Evolutionary conservation across 2,329 filamentous ascomycete species (phyloP).

Genomic region (Pseudovirgaria hyperparasitica): DNA sequence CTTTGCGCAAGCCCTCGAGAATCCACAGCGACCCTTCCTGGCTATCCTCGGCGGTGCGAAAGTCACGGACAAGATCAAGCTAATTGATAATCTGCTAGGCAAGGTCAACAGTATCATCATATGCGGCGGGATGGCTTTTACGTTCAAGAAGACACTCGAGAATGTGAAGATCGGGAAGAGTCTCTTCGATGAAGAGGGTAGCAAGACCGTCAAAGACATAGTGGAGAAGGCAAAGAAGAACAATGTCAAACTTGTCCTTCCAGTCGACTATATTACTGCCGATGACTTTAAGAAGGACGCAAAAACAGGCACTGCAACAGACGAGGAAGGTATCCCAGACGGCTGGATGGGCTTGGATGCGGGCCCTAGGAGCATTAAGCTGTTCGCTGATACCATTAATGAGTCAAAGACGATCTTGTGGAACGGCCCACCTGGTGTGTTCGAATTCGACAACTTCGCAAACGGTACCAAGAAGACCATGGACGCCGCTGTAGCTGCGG

Average conservation of each 20-base stretch:
- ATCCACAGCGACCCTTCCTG: slow-evolving; percentile 87
- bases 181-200: slow-evolving; percentile 85
- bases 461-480: slow-evolving; percentile 85
- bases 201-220: slow-evolving; percentile 78
- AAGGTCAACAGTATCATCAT: slow-evolving; percentile 97
- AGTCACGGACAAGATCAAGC: slow-evolving; percentile 98
- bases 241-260: slow-evolving; percentile 88
- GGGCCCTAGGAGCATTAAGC: slow-evolving; percentile 73
- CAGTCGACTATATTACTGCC: slow-evolving; percentile 88
- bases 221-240: slow-evolving; percentile 95
- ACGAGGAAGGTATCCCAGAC: slow-evolving; percentile 81
- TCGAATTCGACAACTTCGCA: slow-evolving; percentile 93
- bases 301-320: slow-evolving; percentile 66
- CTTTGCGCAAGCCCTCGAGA: slow-evolving; percentile 93
- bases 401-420: slow-evolving; percentile 94
- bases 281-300: slow-evolving; percentile 90
- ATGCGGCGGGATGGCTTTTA: slow-evolving; percentile 98
- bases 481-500: slow-evolving; percentile 73
- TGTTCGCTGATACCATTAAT: slow-evolving; percentile 77
- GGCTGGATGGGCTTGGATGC: slow-evolving; percentile 98
- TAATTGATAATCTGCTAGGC: slow-evolving; percentile 96
- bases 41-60: slow-evolving; percentile 97
- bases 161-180: slow-evolving; percentile 78
- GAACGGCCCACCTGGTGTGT: slow-evolving; percentile 96
- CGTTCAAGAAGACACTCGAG: slow-evolving; percentile 98